Evolutionary conservation across 2,329 filamentous ascomycete species (phyloP), one percentile per base, ranked within the genome.

Genomic region (Didymella sp.): DNA sequence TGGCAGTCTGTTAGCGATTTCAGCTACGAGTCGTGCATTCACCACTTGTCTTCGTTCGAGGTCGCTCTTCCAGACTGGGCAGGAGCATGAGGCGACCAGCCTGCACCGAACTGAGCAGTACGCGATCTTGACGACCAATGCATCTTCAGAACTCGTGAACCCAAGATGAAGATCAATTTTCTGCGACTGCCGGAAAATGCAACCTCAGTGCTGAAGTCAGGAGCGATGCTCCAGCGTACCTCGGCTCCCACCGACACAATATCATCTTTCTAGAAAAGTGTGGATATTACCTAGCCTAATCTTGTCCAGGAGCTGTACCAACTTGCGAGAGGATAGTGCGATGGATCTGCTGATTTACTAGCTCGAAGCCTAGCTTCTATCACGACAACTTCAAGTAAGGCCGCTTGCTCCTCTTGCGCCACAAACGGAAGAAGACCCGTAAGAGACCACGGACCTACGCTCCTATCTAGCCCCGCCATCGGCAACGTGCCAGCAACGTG

Each of bases 341-440:
- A 45, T 24, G 25, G 15, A 33, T 45, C 41, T 31, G 31, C 52
- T 48, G 28, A 30, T 33, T 28, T 22, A 46, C 22, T 51, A 47
- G 42, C 52, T 51, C 27, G 27, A 27, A 24, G 6, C 22, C 28
- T 51, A 47, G 42, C 33, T 22, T 38, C 35, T 17, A 17, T 25
- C 47, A 56, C 31, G 24, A 43, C 43, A n/a, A 31, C 35, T 35
- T 17, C 27, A 51, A 35, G 21, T 8, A 43, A 43, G 37, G 2
- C 40, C 28, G 47, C 33, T 28, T 30, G 19, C 33, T 17, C 45
- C 24, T 42, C 24, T 27, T 25, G 27, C 53, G 31, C 45, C 25
- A 45, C 41, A 27, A 19, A 48, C 24, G 11, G 27, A 17, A 47
- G 30, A 22, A 31, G 24, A 24, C 37, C 41, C 17, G 17, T 22